These are phyloP conservation scores for Amphicarpaea edgeworthii DNA, from an alignment of 306 rosid genomes.

Conservation along the genomic window DNA sequence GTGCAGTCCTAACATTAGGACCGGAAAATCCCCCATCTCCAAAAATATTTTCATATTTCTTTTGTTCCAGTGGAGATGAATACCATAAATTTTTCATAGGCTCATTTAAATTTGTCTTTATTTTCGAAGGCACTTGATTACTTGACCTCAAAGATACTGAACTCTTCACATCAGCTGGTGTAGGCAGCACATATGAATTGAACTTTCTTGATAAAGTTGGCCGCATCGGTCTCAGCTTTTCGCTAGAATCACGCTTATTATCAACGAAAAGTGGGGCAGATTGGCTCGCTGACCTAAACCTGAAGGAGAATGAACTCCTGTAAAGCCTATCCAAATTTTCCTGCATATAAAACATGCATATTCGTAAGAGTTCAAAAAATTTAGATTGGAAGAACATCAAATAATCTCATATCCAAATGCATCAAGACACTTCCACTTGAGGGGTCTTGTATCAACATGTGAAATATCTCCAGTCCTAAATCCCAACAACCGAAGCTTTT, in stretches of 20 bases:
- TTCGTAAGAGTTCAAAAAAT: background rate
- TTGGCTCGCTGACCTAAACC: conserved; percentile 60
- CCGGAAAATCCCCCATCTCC: conserved; percentile 52
- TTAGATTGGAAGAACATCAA: conserved; percentile 16
- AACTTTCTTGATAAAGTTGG: conserved; percentile 69
- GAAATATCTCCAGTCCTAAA: background rate
- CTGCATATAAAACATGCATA: conserved; percentile 49
- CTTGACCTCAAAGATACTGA: conserved; percentile 52
- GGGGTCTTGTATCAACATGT: conserved; percentile 3
- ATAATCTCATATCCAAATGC: conserved; percentile 28
- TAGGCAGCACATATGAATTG: conserved; percentile 77
- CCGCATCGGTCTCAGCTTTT: conserved; percentile 62
- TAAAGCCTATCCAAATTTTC: conserved; percentile 56
- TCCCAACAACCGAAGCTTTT: background rate
- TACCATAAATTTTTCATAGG: conserved; percentile 66
- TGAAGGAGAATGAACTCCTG: conserved; percentile 57
- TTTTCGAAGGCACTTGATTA: conserved; percentile 47
- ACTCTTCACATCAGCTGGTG: conserved; percentile 64
- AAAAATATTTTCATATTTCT: conserved; percentile 47
- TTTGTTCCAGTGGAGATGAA: conserved; percentile 71
- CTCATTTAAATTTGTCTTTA: conserved; percentile 44
- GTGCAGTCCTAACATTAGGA: conserved; percentile 45
- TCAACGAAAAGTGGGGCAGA: conserved; percentile 84
- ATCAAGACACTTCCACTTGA: conserved; percentile 1
- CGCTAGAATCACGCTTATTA: conserved; percentile 56